phyloP scores from a whole-genome alignment of 139 green algal species.

The Micractinium sp. region DNA sequence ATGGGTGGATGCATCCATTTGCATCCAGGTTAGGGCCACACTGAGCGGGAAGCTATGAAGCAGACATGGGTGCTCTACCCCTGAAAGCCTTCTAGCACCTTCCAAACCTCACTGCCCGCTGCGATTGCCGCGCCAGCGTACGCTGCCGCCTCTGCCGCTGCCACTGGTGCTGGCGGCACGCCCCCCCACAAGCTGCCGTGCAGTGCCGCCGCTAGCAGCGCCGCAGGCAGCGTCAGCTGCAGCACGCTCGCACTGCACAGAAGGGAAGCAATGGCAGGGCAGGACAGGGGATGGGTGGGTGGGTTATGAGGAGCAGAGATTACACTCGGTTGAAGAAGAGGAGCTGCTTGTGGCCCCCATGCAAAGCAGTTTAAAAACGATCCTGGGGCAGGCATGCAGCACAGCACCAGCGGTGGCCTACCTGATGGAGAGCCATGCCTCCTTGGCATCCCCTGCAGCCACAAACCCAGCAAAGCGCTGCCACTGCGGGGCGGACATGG shows the following conservation, averaged over 20 bases:
- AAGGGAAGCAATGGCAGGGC: background rate
- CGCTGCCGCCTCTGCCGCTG: background rate
- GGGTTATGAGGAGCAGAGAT: background rate
- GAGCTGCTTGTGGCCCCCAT: too few relatives aligned
- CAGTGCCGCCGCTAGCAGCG: conserved; percentile 1
- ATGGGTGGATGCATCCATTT: too few relatives aligned
- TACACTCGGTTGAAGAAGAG: background rate
- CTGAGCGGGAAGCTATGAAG: too few relatives aligned
- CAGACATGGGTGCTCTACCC: background rate
- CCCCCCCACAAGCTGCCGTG: conserved; percentile 16
- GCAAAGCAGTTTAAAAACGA: background rate
- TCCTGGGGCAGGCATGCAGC: background rate
- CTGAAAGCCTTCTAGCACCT: conserved; percentile 25
- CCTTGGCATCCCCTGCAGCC: conserved; percentile 14
- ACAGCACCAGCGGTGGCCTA: background rate
- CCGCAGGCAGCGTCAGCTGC: background rate
- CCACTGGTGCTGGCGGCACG: background rate
- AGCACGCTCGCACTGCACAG: background rate
- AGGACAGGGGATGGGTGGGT: background rate
- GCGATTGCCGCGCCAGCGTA: background rate
- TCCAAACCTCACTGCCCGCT: conserved; percentile 7
- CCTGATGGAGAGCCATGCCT: conserved; percentile 28
- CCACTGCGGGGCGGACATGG: background rate
- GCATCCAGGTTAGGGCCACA: too few relatives aligned
- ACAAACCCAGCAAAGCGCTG: conserved; percentile 26